Percentiles rank a stretch among this genome's conserved stretches.
phyloP scores from a whole-genome alignment of 768 basidiomycete genomes.

The Xerocomus spinulosus region DNA sequence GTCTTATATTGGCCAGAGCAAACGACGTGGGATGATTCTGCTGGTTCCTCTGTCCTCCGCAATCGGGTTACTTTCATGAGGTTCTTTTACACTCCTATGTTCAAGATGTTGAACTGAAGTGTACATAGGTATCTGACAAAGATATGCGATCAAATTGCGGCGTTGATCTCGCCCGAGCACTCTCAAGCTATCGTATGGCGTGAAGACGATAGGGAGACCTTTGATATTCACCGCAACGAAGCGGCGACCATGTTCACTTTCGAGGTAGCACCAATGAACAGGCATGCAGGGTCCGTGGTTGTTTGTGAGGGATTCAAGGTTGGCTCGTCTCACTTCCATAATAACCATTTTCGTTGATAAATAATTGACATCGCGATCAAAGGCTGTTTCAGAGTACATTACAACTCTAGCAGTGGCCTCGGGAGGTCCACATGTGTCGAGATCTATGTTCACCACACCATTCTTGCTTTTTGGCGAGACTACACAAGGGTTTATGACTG shows the following conservation, averaged over 20 bases:
- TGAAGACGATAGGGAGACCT: constrained; percentile 26
- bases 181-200: constrained; percentile 42
- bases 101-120: not conserved
- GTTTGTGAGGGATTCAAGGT: constrained; percentile 45
- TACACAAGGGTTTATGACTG: constrained; percentile 37
- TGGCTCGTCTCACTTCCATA: not conserved
- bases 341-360: not conserved
- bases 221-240: constrained; percentile 35
- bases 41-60: constrained; percentile 38
- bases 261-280: constrained; percentile 50
- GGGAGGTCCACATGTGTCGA: not conserved
- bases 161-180: constrained; percentile 47
- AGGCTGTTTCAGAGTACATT: constrained; percentile 14
- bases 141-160: constrained; percentile 50
- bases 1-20: constrained; percentile 61
- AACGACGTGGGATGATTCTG: constrained; percentile 52
- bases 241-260: constrained; percentile 47
- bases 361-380: no score
- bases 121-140: constrained; percentile 51
- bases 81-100: constrained; percentile 24
- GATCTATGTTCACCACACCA: constrained; percentile 16
- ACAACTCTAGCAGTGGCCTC: constrained; percentile 12
- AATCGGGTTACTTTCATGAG: constrained; percentile 62
- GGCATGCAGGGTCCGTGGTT: constrained; percentile 45
- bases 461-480: constrained; percentile 38